These are phyloP conservation scores for Setomelanomma holmii DNA, from an alignment of 2,329 filamentous ascomycete species.

Conservation along the genomic window DNA sequence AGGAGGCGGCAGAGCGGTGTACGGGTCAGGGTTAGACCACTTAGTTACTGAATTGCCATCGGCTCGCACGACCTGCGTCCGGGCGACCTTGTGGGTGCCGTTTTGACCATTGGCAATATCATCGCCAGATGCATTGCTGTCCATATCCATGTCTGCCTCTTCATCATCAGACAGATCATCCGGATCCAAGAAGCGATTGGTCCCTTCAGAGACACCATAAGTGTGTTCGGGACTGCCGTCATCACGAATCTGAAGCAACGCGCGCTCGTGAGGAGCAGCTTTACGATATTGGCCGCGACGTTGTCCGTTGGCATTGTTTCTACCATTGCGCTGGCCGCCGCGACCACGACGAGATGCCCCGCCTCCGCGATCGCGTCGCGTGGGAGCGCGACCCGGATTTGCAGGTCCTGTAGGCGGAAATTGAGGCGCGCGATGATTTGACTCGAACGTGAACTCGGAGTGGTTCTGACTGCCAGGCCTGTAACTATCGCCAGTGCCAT, in stretches of 20 bases:
- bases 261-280: conserved; percentile 52
- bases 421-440: conserved; percentile 32
- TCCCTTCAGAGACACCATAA: conserved; percentile 51
- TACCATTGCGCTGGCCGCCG: conserved; percentile 18
- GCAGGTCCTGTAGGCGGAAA: conserved; percentile 39
- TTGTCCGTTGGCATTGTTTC: conserved; percentile 23
- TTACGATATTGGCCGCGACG: conserved; percentile 28
- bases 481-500: conserved; percentile 38
- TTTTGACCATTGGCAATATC: conserved; percentile 25
- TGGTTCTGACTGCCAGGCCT: conserved; percentile 27
- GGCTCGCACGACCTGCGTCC: conserved; percentile 22
- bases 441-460: conserved; percentile 45
- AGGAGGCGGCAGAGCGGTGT: conserved; percentile 82
- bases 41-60: conserved; percentile 63
- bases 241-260: conserved; percentile 52
- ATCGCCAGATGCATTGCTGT: conserved; percentile 32
- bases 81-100: conserved; percentile 34
- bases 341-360: conserved; percentile 18
- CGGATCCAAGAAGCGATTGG: conserved; percentile 50
- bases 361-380: conserved; percentile 20
- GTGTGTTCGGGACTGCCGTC: conserved; percentile 54
- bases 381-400: conserved; percentile 18
- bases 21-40: conserved; percentile 97
- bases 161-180: conserved; percentile 52
- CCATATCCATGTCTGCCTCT: conserved; percentile 41